phyloP scores from a whole-genome alignment of 768 basidiomycete species.

The Tricholoma sp. region DNA sequence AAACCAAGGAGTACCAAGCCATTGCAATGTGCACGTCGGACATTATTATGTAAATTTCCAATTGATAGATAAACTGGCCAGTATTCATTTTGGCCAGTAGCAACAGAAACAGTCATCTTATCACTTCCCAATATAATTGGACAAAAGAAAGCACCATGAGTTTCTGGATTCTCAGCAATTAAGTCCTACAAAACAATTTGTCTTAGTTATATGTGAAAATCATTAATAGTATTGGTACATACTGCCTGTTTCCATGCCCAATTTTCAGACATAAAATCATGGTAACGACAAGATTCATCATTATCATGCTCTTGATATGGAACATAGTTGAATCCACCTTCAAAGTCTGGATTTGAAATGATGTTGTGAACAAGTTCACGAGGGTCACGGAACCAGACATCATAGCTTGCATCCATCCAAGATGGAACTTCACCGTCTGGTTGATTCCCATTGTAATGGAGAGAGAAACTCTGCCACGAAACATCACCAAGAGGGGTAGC shows the following conservation, averaged over 20 bases:
- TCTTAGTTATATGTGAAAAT: not conserved
- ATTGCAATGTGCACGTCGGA: constrained; percentile 4
- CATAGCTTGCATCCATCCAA: not conserved
- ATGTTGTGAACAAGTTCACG: constrained; percentile 14
- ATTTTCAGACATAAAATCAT: constrained; percentile 36
- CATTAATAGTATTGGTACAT: not conserved
- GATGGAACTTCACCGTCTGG: constrained; percentile 4
- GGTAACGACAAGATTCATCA: constrained; percentile 15
- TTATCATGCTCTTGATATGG: constrained; percentile 22
- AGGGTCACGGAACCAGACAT: not conserved
- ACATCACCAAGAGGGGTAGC: constrained; percentile 14
- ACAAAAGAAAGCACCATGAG: not conserved
- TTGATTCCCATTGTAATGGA: constrained; percentile 12
- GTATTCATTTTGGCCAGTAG: constrained; percentile 17
- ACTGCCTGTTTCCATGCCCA: constrained; percentile 27
- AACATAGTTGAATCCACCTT: constrained; percentile 23
- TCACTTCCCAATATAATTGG: constrained; percentile 22
- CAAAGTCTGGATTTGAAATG: constrained; percentile 28
- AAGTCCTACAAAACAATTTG: not conserved
- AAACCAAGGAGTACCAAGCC: constrained; percentile 1
- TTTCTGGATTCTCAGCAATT: not conserved
- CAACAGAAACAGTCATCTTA: constrained; percentile 24
- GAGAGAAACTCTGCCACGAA: constrained; percentile 9
- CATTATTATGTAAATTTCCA: constrained; percentile 12
- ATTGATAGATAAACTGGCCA: constrained; percentile 16